Percentiles rank a stretch among this genome's conserved stretches.
Evolutionary conservation across 179 eudicot genomes (phyloP).

Genomic region (Actinidia chinensis): DNA sequence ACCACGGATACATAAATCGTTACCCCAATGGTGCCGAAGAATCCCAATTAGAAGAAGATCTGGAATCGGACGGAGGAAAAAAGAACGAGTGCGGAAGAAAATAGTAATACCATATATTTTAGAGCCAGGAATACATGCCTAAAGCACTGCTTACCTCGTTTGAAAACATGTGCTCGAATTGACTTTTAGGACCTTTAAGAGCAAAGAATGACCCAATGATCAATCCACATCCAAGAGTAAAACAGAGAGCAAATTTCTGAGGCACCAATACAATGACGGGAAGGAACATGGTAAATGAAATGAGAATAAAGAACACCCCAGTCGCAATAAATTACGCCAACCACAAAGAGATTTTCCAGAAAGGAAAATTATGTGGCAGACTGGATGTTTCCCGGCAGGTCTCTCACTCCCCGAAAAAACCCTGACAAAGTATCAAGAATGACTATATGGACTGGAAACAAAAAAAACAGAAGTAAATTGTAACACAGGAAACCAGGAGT

Average conservation of each 20-base stretch:
- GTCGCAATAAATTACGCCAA: constrained; percentile 82
- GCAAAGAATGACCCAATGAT: constrained; percentile 92
- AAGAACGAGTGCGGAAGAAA: constrained; percentile 11
- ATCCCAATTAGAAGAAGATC: constrained; percentile 96
- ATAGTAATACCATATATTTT: neutral
- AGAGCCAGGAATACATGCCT: neutral
- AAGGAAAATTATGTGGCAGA: constrained; percentile 85
- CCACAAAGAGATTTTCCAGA: constrained; percentile 91
- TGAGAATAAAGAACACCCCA: constrained; percentile 90
- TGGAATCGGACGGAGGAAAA: constrained; percentile 30
- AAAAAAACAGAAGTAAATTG: too few relatives aligned
- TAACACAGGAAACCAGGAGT: too few relatives aligned
- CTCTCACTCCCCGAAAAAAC: constrained; percentile 89
- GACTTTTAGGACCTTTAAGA: constrained; percentile 85
- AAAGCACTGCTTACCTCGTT: constrained; percentile 53
- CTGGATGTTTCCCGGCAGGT: constrained; percentile 85
- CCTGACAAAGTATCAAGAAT: constrained; percentile 39
- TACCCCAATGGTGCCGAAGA: constrained; percentile 81
- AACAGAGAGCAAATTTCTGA: constrained; percentile 93
- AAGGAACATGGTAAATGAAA: constrained; percentile 94
- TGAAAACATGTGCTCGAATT: constrained; percentile 84
- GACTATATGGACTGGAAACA: neutral
- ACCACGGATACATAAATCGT: constrained; percentile 97
- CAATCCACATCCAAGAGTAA: constrained; percentile 85
- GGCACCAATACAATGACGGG: constrained; percentile 95